phyloP scores from a whole-genome alignment of 345 rosid species.

The Schrenkiella parvula region DNA sequence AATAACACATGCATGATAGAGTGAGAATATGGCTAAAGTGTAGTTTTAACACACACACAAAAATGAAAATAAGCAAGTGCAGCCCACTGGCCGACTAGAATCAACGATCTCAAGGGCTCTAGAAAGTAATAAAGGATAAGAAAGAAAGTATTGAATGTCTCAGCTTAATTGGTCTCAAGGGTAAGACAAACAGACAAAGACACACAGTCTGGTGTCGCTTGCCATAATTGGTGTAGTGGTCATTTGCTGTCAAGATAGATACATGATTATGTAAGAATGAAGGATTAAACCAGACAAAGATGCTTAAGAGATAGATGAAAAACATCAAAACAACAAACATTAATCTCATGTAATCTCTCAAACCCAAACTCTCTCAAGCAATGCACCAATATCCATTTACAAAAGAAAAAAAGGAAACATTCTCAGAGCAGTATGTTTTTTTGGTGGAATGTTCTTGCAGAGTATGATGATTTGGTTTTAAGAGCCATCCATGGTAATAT shows the following conservation, averaged over 20 bases:
- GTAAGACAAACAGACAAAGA: slow-evolving; percentile 51
- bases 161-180: slow-evolving; percentile 37
- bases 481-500: slow-evolving; percentile 69
- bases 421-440: slow-evolving; percentile 11
- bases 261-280: neutral
- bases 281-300: neutral
- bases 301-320: slow-evolving; percentile 5
- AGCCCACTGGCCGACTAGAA: too few relatives aligned
- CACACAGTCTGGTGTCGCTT: slow-evolving; percentile 64
- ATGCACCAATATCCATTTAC: slow-evolving; percentile 29
- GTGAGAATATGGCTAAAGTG: too few relatives aligned
- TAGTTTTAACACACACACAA: too few relatives aligned
- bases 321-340: slow-evolving; percentile 14
- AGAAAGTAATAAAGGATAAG: slow-evolving; percentile 13
- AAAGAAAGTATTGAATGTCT: neutral
- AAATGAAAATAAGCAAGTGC: too few relatives aligned
- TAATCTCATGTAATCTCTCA: slow-evolving; percentile 25
- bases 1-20: too few relatives aligned
- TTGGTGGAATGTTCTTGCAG: slow-evolving; percentile 10
- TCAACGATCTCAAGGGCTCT: slow-evolving; percentile 57
- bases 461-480: slow-evolving; percentile 26
- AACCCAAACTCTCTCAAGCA: slow-evolving; percentile 25
- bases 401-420: neutral
- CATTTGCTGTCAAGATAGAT: neutral
- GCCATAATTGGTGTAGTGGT: slow-evolving; percentile 25